Percentiles rank a stretch among this genome's conserved stretches.
phyloP scores from a whole-genome alignment of 345 rosid species.

The Erysimum cheiranthoides region DNA sequence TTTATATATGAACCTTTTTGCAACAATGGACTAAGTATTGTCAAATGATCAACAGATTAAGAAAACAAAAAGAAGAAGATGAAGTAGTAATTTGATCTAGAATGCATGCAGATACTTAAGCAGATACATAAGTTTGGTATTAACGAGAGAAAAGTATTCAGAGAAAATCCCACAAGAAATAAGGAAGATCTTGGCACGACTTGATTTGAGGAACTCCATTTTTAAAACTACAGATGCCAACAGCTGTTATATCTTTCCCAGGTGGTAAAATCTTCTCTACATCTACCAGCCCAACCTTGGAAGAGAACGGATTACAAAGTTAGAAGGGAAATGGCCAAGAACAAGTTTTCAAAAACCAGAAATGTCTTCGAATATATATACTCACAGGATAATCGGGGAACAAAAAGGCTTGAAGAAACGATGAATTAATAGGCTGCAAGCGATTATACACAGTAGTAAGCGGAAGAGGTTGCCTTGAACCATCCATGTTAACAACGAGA shows the following conservation, averaged over 20 bases:
- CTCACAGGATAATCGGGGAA: slow-evolving; percentile 49
- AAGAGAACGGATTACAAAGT: slow-evolving; percentile 2
- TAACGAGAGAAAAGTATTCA: not conserved
- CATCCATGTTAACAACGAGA: slow-evolving; percentile 77
- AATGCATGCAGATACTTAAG: not conserved
- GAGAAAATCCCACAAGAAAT: slow-evolving; percentile 74
- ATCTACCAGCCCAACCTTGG: slow-evolving; percentile 85
- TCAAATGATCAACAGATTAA: slow-evolving; percentile 12
- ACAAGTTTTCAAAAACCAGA: slow-evolving; percentile 12
- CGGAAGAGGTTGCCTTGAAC: slow-evolving; percentile 76
- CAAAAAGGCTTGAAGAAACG: slow-evolving; percentile 86
- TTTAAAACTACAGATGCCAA: slow-evolving; percentile 61
- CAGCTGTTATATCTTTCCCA: slow-evolving; percentile 70
- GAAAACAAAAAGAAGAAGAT: not conserved
- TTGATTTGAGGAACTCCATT: slow-evolving; percentile 78
- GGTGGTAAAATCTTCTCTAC: slow-evolving; percentile 93
- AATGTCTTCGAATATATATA: not conserved
- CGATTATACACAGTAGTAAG: slow-evolving; percentile 69
- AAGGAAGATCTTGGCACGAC: slow-evolving; percentile 87
- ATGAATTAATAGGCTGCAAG: slow-evolving; percentile 74
- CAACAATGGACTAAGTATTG: not conserved
- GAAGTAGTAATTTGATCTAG: not conserved
- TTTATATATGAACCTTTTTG: slow-evolving; percentile 12
- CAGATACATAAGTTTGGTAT: not conserved
- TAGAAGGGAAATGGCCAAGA: not conserved